Percentiles rank a stretch among this genome's conserved stretches.
phyloP scores from a whole-genome alignment of 352 stramenopile species.

The Thalassiosira sp. region DNA sequence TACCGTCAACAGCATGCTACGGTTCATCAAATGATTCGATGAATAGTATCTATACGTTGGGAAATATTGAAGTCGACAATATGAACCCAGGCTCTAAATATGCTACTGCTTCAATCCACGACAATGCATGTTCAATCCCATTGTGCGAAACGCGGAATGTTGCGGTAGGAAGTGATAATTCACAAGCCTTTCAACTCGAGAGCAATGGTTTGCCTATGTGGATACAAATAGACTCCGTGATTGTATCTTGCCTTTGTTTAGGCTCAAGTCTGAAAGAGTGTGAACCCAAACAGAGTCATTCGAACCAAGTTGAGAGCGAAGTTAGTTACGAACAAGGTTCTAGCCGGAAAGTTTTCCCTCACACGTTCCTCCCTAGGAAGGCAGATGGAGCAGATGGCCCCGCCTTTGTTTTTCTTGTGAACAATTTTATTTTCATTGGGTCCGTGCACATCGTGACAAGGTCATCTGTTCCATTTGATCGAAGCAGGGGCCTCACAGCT shows the following conservation, averaged over 20 bases:
- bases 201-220: conserved; percentile 29
- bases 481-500: conserved; percentile 1
- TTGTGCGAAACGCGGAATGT: conserved; percentile 23
- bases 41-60: conserved; percentile 32
- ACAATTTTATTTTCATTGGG: conserved; percentile 39
- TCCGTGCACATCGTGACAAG: conserved; percentile 37
- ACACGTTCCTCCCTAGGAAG: conserved; percentile 32
- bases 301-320: conserved; percentile 1
- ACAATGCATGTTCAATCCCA: conserved; percentile 45
- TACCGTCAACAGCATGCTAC: conserved; percentile 13
- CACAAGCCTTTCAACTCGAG: neutral
- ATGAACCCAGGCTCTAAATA: neutral
- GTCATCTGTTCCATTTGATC: conserved; percentile 26
- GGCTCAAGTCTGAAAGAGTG: conserved; percentile 16
- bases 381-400: conserved; percentile 14
- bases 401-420: conserved; percentile 43
- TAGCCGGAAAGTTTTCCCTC: neutral
- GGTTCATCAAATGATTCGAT: conserved; percentile 30
- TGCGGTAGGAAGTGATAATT: neutral
- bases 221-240: conserved; percentile 42
- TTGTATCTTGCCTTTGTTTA: conserved; percentile 70
- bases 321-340: conserved; percentile 8
- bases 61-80: conserved; percentile 8
- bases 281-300: conserved; percentile 3
- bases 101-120: conserved; percentile 16